These are phyloP conservation scores for Fusarium oligoseptatum DNA, from an alignment of 2,329 filamentous ascomycete genomes.

Conservation along the genomic window DNA sequence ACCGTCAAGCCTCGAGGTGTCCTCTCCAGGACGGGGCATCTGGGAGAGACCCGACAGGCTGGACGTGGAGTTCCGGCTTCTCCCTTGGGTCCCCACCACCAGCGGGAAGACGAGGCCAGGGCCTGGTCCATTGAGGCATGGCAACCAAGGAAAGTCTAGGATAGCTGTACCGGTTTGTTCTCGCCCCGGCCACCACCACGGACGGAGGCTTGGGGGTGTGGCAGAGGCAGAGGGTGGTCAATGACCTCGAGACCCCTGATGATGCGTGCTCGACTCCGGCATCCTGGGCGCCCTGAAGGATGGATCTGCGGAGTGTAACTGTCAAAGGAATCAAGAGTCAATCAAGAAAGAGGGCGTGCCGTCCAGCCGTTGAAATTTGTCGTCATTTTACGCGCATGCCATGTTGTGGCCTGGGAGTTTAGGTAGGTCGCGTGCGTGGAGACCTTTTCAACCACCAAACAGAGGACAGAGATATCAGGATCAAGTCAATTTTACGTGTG, in stretches of 20 bases:
- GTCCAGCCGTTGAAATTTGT: conserved; percentile 38
- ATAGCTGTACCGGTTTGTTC: conserved; percentile 50
- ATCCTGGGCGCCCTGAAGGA: conserved; percentile 24
- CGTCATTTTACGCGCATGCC: conserved; percentile 40
- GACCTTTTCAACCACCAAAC: conserved; percentile 18
- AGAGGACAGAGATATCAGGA: conserved; percentile 4
- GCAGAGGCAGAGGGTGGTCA: conserved; percentile 23
- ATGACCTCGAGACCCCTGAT: conserved; percentile 35
- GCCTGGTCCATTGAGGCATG: conserved; percentile 25
- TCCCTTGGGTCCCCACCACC: conserved; percentile 43
- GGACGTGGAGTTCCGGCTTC: conserved; percentile 50
- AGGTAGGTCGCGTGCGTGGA: conserved; percentile 38
- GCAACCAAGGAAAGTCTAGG: conserved; percentile 34
- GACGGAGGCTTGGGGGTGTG: conserved; percentile 32
- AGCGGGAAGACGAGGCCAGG: conserved; percentile 30
- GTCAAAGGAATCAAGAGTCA: conserved; percentile 2
- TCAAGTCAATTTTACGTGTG: neutral
- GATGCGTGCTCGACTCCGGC: conserved; percentile 2
- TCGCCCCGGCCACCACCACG: conserved; percentile 46
- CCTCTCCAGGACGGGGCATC: conserved; percentile 35
- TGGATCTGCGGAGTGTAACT: conserved; percentile 16
- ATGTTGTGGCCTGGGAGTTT: conserved; percentile 23
- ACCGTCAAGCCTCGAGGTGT: conserved; percentile 18
- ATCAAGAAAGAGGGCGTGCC: conserved; percentile 28
- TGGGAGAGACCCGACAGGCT: conserved; percentile 50